phyloP scores from a whole-genome alignment of 2,329 filamentous ascomycete species.

The Pyrenophora teres region DNA sequence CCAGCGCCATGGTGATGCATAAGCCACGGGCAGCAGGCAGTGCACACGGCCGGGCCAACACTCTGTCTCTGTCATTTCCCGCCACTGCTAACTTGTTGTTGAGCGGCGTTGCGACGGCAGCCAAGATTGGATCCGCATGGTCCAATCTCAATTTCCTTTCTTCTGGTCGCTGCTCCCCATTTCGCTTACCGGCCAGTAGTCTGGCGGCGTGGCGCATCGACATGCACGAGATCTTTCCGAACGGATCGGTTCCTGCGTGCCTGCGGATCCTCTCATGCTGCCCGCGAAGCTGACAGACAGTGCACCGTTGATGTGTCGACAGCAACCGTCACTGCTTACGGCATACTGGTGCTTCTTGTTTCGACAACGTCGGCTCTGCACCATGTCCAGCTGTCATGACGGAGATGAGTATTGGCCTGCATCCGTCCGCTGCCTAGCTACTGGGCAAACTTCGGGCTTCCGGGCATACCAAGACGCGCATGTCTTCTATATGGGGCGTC shows the following conservation, averaged over 20 bases:
- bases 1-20: neutral
- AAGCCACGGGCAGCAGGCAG: conserved; percentile 3
- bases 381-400: too few relatives aligned
- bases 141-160: conserved; percentile 16
- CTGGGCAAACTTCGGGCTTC: too few relatives aligned
- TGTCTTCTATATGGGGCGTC: too few relatives aligned
- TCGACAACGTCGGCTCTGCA: neutral
- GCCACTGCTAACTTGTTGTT: conserved; percentile 1
- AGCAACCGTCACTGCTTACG: neutral
- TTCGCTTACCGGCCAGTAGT: conserved; percentile 22
- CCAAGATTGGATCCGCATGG: conserved; percentile 14
- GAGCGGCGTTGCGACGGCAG: conserved; percentile 1
- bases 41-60: conserved; percentile 1
- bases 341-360: neutral
- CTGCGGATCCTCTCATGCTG: neutral
- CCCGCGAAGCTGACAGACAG: too few relatives aligned
- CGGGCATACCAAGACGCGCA: too few relatives aligned
- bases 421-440: too few relatives aligned
- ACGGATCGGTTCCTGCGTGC: conserved; percentile 12
- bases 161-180: conserved; percentile 20
- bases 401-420: too few relatives aligned
- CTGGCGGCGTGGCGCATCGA: conserved; percentile 1
- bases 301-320: too few relatives aligned
- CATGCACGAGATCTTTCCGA: conserved; percentile 15
- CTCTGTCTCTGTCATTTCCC: neutral